Conservation (phyloP, 331 rosid species). For the Quercus tomentella region DNA sequence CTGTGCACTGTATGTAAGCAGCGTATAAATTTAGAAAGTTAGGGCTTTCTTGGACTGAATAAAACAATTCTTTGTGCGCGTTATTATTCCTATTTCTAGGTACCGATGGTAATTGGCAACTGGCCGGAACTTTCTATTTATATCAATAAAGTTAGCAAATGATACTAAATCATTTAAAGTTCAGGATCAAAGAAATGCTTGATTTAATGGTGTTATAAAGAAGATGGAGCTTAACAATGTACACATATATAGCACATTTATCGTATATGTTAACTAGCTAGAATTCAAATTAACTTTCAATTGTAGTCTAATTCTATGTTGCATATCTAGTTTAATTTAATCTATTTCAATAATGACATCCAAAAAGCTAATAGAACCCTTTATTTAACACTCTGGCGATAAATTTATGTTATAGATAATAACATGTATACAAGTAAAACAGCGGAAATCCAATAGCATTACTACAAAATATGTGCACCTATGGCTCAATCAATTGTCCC, state of each 20-base stretch:
- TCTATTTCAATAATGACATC: background rate
- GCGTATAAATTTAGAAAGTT: constrained; percentile 22
- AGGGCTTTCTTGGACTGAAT: constrained; percentile 29
- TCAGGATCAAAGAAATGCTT: constrained; percentile 8
- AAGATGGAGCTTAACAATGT: background rate
- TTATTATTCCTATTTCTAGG: constrained; percentile 28
- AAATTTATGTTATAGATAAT: too few species aligned
- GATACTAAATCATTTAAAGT: constrained; percentile 21
- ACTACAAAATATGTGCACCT: background rate
- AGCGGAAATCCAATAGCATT: background rate
- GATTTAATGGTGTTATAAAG: constrained; percentile 17
- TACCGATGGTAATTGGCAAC: constrained; percentile 19
- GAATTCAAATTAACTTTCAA: too few species aligned
- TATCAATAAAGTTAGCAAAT: constrained; percentile 7
- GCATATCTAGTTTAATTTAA: too few species aligned
- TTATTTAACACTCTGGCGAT: too few species aligned
- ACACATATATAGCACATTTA: too few species aligned
- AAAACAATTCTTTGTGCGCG: constrained; percentile 3
- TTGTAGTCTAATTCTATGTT: too few species aligned
- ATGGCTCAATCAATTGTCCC: background rate
- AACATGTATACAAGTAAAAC: background rate
- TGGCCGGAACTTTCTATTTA: constrained; percentile 15
- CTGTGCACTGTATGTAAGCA: background rate
- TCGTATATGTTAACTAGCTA: too few species aligned
- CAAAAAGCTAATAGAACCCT: background rate